Evolutionary conservation across 345 rosid species (phyloP), one percentile per base, ranked within the genome.

Genomic region (Rhodamnia rubescens): DNA sequence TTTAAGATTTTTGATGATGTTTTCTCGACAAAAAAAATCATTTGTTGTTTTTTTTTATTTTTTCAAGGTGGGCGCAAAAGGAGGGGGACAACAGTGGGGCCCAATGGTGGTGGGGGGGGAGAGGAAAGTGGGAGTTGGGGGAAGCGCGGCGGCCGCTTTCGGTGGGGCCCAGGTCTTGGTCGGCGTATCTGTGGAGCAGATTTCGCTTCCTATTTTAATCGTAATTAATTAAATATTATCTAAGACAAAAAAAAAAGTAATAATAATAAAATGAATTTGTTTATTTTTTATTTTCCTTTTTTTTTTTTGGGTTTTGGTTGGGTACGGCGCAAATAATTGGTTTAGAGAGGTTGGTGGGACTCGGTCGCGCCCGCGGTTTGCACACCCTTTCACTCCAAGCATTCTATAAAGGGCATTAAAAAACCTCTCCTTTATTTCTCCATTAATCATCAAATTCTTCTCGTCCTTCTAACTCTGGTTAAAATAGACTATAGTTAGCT

Each of bases 71-170:
- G 80, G 12, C 13, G 24, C 11, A 29, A 64, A 64, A 16, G 44
- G 13, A 8, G 26, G 59, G 59, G 8, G 91, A 91, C 89, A 87
- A 53, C 83, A 53, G 53, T 22, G 86, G 90, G 91, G 32, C 88
- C 93, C 93, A 86, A 49, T 11, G 40, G 40, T 47, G 50, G 3
- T 81, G 85, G 88, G 87, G 3, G 83, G 85, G 88, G 87, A 84
- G 88, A 86, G 53, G 84, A 85, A 87, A 87, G 85, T 86, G 86
- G 89, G 84, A 85, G 88, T 87, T 86, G 87, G 90, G 88, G 78
- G 47, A 90, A 85, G 89, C 89, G 89, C 93, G 91, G 92, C 92
- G 85, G 93, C 93, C 89, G 91, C 89, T 90, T 87, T 86, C 75
- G 32, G 90, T 87, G 92, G 92, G 91, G 36, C 91, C 92, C 51